Conservation (phyloP, 768 basidiomycete species). For the Hypsizygus marmoreus region DNA sequence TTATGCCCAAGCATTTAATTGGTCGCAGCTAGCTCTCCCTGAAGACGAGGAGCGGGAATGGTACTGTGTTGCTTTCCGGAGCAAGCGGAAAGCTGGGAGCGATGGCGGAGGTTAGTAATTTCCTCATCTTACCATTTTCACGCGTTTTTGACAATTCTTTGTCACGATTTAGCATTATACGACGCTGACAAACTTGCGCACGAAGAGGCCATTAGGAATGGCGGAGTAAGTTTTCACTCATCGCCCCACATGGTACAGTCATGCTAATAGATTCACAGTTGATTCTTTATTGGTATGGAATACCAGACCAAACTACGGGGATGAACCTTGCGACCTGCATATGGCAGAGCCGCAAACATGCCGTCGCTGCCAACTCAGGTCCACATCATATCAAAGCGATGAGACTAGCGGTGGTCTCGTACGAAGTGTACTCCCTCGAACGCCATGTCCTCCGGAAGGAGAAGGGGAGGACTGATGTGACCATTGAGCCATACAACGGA, state of each 20-base stretch:
- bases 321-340: constrained; percentile 95
- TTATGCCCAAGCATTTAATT: constrained; percentile 88
- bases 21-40: constrained; percentile 70
- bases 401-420: constrained; percentile 73
- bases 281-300: constrained; percentile 93
- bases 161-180: constrained; percentile 61
- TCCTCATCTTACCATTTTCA: neutral
- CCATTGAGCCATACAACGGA: constrained; percentile 59
- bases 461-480: constrained; percentile 56
- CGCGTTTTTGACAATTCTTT: constrained; percentile 8
- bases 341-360: constrained; percentile 89
- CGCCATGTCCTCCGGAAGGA: constrained; percentile 73
- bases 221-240: constrained; percentile 58
- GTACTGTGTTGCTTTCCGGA: constrained; percentile 92
- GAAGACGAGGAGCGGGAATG: constrained; percentile 78
- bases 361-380: constrained; percentile 74
- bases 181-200: constrained; percentile 87
- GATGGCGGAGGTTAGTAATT: constrained; percentile 59
- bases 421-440: constrained; percentile 79
- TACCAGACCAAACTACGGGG: constrained; percentile 72
- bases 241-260: neutral
- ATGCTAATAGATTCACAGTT: constrained; percentile 42
- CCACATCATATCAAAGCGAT: constrained; percentile 85
- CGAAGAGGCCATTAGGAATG: constrained; percentile 88
- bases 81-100: constrained; percentile 69